Base-by-base conservation (phyloP, 352 stramenopile species). In the Pythium sukuiense region DNA sequence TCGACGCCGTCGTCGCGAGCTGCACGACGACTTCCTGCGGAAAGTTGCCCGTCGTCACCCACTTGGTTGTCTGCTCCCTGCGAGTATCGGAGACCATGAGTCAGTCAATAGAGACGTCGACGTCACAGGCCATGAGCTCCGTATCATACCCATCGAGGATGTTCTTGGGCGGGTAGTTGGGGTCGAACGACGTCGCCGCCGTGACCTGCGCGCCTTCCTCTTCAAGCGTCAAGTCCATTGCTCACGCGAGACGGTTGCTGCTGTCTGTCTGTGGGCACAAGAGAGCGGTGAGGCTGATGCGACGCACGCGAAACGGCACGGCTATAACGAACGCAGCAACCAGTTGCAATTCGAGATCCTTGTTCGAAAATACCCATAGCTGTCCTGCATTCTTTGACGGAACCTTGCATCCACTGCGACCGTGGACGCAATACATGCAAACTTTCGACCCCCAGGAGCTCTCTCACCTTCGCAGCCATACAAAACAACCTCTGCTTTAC, bases 21-120 rank as follows among this genome's bases (percentile, higher is more conserved):
- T 95, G 87, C 32, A 95, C 69, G 18, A 95, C 74, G 18, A 95
- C 80, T 67, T 95, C 87, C 62, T 95, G 87, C 0, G 87, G 85
- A 55, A 90, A 95, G 37, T 74, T 88, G 20, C 85, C 87, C 18
- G 85, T 92, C n/a, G 87, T 93, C 41, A 90, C 50, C 87, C 87
- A 95, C 69, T 88, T 93, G 58, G 81, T 93, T 37, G 70, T 65
- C 55, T 89, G 83, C 37, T 92, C 87, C 29, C 86, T 95, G 56
- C 30, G 9, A n/a, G 16, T 29, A 29, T 27, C 24, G 39, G 26
- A 29, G 33, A 45, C 53, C 20, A n/a, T 52, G n/a, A 52, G 13
- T 11, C 2, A 49, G 18, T 39, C 20, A 30, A 54, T 3, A 30
- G 46, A 16, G 39, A 8, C 20, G 20, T 24, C 20, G 20, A 24